Conservation (phyloP, 495 filamentous ascomycete species). For the Cercophora sp. region DNA sequence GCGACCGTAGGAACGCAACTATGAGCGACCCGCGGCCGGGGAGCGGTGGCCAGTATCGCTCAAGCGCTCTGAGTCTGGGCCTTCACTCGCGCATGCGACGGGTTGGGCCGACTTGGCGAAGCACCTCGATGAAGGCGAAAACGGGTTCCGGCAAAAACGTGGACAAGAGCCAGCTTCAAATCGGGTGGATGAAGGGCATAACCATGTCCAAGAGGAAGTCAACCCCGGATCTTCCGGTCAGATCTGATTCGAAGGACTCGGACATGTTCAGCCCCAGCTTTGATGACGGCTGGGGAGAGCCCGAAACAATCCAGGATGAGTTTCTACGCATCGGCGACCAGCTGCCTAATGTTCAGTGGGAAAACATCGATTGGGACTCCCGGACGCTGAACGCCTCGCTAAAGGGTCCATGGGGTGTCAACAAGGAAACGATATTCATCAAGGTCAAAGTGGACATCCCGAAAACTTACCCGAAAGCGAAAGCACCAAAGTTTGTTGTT, state of each 20-base stretch:
- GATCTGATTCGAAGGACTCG: constrained; percentile 40
- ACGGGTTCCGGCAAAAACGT: constrained; percentile 52
- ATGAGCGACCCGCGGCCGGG: constrained; percentile 49
- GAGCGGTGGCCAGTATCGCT: constrained; percentile 34
- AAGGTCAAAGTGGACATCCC: constrained; percentile 80
- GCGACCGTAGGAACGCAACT: constrained; percentile 41
- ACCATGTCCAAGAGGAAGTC: constrained; percentile 65
- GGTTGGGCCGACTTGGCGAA: constrained; percentile 37
- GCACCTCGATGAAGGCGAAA: constrained; percentile 63
- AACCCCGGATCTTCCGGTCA: constrained; percentile 26
- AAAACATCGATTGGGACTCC: constrained; percentile 76
- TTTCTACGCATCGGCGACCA: constrained; percentile 78
- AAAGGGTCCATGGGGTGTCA: constrained; percentile 79
- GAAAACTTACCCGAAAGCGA: constrained; percentile 64
- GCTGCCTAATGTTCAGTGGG: constrained; percentile 80
- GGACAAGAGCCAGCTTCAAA: constrained; percentile 58
- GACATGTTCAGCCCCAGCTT: constrained; percentile 40
- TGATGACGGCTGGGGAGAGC: constrained; percentile 63
- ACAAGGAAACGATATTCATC: constrained; percentile 67
- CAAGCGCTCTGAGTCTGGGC: constrained; percentile 42
- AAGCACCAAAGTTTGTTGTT: constrained; percentile 62
- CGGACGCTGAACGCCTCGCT: constrained; percentile 71
- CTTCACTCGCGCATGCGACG: constrained; percentile 41
- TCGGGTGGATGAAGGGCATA: constrained; percentile 91
- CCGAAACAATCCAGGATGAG: constrained; percentile 81